Conservation (phyloP, 352 stramenopile species). For the Phytophthora crassamura region DNA sequence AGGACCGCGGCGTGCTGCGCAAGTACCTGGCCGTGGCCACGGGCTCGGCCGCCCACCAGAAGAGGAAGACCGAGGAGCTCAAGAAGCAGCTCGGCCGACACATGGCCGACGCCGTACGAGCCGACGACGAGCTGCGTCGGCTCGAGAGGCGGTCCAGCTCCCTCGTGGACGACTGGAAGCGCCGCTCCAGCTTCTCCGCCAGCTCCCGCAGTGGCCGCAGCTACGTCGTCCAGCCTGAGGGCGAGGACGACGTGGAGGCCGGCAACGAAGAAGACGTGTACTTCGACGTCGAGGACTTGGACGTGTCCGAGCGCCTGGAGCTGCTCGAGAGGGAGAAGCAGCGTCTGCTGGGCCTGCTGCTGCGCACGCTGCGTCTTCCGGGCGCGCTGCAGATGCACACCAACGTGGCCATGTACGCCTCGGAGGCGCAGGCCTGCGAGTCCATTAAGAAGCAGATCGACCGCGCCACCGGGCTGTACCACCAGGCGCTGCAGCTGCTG, state of each 20-base stretch:
- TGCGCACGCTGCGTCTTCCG: slow-evolving; percentile 51
- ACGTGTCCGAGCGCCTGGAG: slow-evolving; percentile 46
- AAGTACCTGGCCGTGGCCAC: slow-evolving; percentile 66
- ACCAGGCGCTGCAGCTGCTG: slow-evolving; percentile 69
- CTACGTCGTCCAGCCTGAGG: slow-evolving; percentile 22
- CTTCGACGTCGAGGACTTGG: slow-evolving; percentile 29
- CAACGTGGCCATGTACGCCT: slow-evolving; percentile 79
- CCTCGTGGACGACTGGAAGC: slow-evolving; percentile 54
- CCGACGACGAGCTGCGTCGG: slow-evolving; percentile 61
- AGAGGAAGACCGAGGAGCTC: slow-evolving; percentile 52
- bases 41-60: slow-evolving; percentile 32
- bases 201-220: slow-evolving; percentile 21
- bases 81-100: slow-evolving; percentile 66
- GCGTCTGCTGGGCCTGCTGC: slow-evolving; percentile 50
- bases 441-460: slow-evolving; percentile 79
- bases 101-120: slow-evolving; percentile 54
- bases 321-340: slow-evolving; percentile 71
- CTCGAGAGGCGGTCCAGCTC: slow-evolving; percentile 65
- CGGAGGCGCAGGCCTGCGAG: slow-evolving; percentile 71
- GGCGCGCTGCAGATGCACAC: slow-evolving; percentile 73
- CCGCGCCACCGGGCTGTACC: slow-evolving; percentile 59
- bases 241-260: slow-evolving; percentile 27
- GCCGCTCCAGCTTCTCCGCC: slow-evolving; percentile 42
- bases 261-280: slow-evolving; percentile 26
- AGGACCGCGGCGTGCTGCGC: slow-evolving; percentile 60